These are phyloP conservation scores for Nepenthes mirabilis DNA, from an alignment of 148 eudicot species.

Conservation along the genomic window DNA sequence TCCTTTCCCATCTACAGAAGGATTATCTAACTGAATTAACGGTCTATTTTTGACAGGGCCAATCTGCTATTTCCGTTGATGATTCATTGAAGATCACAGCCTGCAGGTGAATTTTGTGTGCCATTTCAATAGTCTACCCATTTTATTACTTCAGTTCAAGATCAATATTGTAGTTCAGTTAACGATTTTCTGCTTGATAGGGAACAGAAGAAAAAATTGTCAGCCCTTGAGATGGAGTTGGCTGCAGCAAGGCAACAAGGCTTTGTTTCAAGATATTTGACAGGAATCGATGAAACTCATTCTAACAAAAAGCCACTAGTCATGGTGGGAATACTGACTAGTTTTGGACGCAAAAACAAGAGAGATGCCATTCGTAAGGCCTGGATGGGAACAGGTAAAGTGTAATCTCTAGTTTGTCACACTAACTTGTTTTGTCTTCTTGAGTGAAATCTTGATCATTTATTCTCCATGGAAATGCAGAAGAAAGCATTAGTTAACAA, in stretches of 20 bases:
- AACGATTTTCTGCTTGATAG: slow-evolving; percentile 28
- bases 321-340: slow-evolving; percentile 65
- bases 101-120: slow-evolving; percentile 46
- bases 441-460: background rate
- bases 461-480: background rate
- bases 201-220: slow-evolving; percentile 66
- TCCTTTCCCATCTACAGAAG: background rate
- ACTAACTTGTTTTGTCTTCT: slow-evolving; percentile 1
- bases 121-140: background rate
- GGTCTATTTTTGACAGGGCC: slow-evolving; percentile 29
- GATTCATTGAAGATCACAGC: slow-evolving; percentile 68
- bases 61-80: slow-evolving; percentile 63
- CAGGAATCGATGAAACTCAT: slow-evolving; percentile 17
- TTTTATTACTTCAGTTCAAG: slow-evolving; percentile 6
- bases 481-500: no score
- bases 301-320: slow-evolving; percentile 46
- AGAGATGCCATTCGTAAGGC: slow-evolving; percentile 81
- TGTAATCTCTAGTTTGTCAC: slow-evolving; percentile 4
- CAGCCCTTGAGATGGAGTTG: slow-evolving; percentile 69
- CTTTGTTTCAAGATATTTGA: slow-evolving; percentile 31
- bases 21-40: background rate
- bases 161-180: background rate
- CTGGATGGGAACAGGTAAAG: slow-evolving; percentile 82
- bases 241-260: slow-evolving; percentile 61
- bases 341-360: slow-evolving; percentile 65